Evolutionary conservation across 306 rosid species (phyloP), one percentile per base, ranked within the genome.

Genomic region (Hippophae gyantsensis): DNA sequence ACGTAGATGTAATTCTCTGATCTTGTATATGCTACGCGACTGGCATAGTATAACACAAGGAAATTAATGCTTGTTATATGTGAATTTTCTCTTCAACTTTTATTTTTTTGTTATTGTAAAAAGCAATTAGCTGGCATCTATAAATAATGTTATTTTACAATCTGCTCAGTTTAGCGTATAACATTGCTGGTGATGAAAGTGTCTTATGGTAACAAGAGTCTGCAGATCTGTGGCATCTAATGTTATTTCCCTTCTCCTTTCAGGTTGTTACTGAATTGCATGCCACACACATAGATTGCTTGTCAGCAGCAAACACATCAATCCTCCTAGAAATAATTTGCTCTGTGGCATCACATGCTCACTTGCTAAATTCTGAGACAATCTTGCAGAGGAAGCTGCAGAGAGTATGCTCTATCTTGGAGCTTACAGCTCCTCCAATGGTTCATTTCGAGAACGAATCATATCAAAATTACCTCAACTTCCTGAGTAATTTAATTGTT

Each of bases 391-490:
- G 82, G 77, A 88, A 92, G 77, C 84, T 92, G 74, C 88, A 86
- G 52, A 87, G 74, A 79, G 82, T 81, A 43, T 92, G 96, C 72
- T 83, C 96, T 54, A 72, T 92, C 77, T 83, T 92, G n/a, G 99
- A 86, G 74, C 75, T 88, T 43, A 78, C 90, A 53, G 79, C 85
- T 66, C 99, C 99, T 0, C 99, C 99, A n/a, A 71, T 83, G 76
- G 95, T 92, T 73, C 99, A 92, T 82, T 92, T 92, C 27, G 99
- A 92, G 84, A 92, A 85, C 7, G 99, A 92, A 73, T 84, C 99
- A 46, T 79, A 80, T 67, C 86, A 69, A 73, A 85, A 74, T 71
- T 76, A 72, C 66, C 96, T 92, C 48, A 82, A 74, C 82, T 88
- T 88, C 70, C 83, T 92, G 58, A 81, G 73, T 54, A 77, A 60